phyloP scores from a whole-genome alignment of 129 eudicot genomes.

The Lactuca saligna region DNA sequence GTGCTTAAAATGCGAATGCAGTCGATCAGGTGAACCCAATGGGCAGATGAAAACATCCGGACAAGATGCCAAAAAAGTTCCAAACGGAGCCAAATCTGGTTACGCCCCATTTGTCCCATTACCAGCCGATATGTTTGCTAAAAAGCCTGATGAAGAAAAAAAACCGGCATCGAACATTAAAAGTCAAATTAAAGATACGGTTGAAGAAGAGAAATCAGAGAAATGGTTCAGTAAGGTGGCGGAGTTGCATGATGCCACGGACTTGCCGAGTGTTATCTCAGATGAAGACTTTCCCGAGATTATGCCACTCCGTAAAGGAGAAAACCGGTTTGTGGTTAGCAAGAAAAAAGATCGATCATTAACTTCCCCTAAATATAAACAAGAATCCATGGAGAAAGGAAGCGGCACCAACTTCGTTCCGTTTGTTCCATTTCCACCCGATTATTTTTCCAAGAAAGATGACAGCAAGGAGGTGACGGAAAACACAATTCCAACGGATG shows the following conservation, averaged over 20 bases:
- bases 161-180: slow-evolving; percentile 17
- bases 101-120: slow-evolving; percentile 59
- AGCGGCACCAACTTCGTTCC: slow-evolving; percentile 61
- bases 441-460: slow-evolving; percentile 69
- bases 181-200: slow-evolving; percentile 29
- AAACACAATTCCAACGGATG: slow-evolving; percentile 9
- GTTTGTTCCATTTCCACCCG: slow-evolving; percentile 92
- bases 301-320: slow-evolving; percentile 86
- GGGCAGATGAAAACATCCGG: slow-evolving; percentile 25
- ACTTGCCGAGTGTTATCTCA: slow-evolving; percentile 37
- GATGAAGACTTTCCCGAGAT: slow-evolving; percentile 81
- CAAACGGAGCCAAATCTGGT: slow-evolving; percentile 34
- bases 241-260: slow-evolving; percentile 57
- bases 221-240: slow-evolving; percentile 64
- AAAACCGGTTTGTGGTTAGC: slow-evolving; percentile 68
- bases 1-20: slow-evolving; percentile 82
- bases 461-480: slow-evolving; percentile 20
- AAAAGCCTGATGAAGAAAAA: slow-evolving; percentile 32
- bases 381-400: slow-evolving; percentile 56
- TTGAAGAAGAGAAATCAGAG: slow-evolving; percentile 49
- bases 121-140: slow-evolving; percentile 47
- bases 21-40: slow-evolving; percentile 46
- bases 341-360: slow-evolving; percentile 80
- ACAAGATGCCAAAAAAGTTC: slow-evolving; percentile 15
- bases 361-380: slow-evolving; percentile 56